A percentile compares a stretch with the other conserved stretches of the same genome.
These are phyloP conservation scores for Candida railenensis DNA, from an alignment of 805 yeast species.

Conservation along the genomic window DNA sequence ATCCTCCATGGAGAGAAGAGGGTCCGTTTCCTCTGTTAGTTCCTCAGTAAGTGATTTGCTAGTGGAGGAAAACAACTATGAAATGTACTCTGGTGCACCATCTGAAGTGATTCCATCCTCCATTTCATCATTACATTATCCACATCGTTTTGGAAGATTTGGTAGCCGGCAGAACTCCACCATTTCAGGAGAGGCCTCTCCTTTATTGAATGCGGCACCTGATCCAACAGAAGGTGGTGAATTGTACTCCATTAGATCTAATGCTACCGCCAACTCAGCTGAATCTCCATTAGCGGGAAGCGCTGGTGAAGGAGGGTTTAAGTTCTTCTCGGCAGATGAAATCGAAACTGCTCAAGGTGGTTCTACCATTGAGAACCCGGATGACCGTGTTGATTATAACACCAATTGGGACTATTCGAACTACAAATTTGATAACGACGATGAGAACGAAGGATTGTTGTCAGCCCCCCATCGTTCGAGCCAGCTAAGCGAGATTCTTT, in stretches of 20 bases:
- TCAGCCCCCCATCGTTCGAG: not conserved
- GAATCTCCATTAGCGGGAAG: slow-evolving; percentile 34
- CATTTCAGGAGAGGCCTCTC: slow-evolving; percentile 32
- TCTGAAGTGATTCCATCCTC: slow-evolving; percentile 76
- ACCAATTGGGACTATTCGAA: slow-evolving; percentile 71
- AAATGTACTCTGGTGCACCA: slow-evolving; percentile 76
- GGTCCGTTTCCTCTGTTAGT: slow-evolving; percentile 33
- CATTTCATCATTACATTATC: slow-evolving; percentile 72
- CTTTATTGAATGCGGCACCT: slow-evolving; percentile 23
- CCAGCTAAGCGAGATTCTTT: not conserved
- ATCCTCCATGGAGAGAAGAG: slow-evolving; percentile 25
- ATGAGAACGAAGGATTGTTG: slow-evolving; percentile 9
- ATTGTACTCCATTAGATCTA: slow-evolving; percentile 33
- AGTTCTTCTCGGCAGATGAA: slow-evolving; percentile 80
- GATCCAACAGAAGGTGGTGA: slow-evolving; percentile 18
- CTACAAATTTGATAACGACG: slow-evolving; percentile 34
- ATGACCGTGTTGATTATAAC: slow-evolving; percentile 64
- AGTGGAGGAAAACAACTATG: slow-evolving; percentile 62
- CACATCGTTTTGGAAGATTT: slow-evolving; percentile 46
- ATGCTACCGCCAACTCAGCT: slow-evolving; percentile 33
- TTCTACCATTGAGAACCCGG: slow-evolving; percentile 65
- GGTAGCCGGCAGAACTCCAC: slow-evolving; percentile 15
- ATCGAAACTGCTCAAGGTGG: slow-evolving; percentile 87
- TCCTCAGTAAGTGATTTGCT: slow-evolving; percentile 18
- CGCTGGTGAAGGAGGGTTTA: slow-evolving; percentile 37